Base-by-base conservation (phyloP, 805 yeast genomes). In the Candida endomychidarum region DNA sequence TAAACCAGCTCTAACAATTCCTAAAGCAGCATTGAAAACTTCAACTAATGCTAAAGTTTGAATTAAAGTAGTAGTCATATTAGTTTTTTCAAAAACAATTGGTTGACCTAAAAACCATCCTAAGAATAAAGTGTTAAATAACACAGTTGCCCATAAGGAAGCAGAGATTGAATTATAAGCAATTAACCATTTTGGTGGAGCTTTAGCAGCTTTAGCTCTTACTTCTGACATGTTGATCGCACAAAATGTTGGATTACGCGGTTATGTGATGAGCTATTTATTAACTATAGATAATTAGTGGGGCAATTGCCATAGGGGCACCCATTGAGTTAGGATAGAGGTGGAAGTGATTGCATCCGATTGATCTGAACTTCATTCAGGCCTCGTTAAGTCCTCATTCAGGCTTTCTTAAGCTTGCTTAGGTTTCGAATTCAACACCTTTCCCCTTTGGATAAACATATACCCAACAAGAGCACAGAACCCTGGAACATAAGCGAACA, bases 1-100 rank as follows among this genome's bases (percentile, higher is more conserved):
- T 5, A 90, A 49, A 2, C 97, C 96, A 7, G 97, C 83, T 50
- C 83, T 79, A 25, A 93, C 98, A 34, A 83, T 70, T 0, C 97
- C 97, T 1, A 78, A 60, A 2, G 78, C 70, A 2, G 96, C 77
- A 59, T 91, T 93, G 54, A 78, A 71, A 16, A 91, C 76, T 60
- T 91, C 99, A 37, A 86, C 72, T 2, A 87, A 49, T 0, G 98
- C 98, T 34, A 80, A 66, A 14, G 86, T 73, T 65, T 91, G 99
- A 37, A 90, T 78, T 33, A 68, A 58, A 3, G 84, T 81, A 34
- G 85, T 74, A 49, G 80, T 62, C 15, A 69, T 63, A 20, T 74
- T 71, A 5, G 95, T 77, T 41, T 78, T 72, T 5, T 72, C 72
- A 45, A 81, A 86, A 21, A 83, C 74, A 32, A 63, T 63, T 14